phyloP scores from a whole-genome alignment of 2,329 filamentous ascomycete genomes.

The Cladosporium halotolerans region DNA sequence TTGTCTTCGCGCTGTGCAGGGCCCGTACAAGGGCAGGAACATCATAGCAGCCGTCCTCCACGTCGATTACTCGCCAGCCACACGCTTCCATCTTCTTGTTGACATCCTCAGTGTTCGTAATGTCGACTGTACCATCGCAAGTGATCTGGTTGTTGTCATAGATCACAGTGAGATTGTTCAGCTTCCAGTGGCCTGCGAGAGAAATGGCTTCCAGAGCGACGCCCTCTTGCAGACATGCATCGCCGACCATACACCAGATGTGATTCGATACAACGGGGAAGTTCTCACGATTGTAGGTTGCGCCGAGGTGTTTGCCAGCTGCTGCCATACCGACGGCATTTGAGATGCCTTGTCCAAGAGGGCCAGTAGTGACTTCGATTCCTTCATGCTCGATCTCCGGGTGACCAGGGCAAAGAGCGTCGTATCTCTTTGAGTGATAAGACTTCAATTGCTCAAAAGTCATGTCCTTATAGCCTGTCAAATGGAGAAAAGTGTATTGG shows the following conservation, averaged over 20 bases:
- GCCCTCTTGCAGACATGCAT: conserved; percentile 55
- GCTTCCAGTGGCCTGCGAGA: conserved; percentile 49
- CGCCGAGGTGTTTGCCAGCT: conserved; percentile 50
- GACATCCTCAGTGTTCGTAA: conserved; percentile 51
- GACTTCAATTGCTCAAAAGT: conserved; percentile 52
- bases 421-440: conserved; percentile 40
- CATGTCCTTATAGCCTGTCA: conserved; percentile 50
- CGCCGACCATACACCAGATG: conserved; percentile 53
- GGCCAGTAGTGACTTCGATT: conserved; percentile 55
- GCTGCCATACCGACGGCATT: conserved; percentile 56
- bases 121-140: conserved; percentile 52
- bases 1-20: conserved; percentile 39
- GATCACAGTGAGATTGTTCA: conserved; percentile 52
- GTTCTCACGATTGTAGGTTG: conserved; percentile 47
- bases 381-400: conserved; percentile 54
- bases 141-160: conserved; percentile 59
- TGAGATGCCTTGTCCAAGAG: conserved; percentile 54
- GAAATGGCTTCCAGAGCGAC: conserved; percentile 52
- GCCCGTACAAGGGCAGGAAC: conserved; percentile 44
- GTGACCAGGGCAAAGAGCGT: conserved; percentile 48
- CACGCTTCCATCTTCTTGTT: conserved; percentile 53
- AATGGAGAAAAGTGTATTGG: conserved; percentile 42
- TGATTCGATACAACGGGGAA: conserved; percentile 46
- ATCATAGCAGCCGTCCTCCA: conserved; percentile 49
- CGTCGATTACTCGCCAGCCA: conserved; percentile 51